Base-by-base conservation (phyloP, 2,329 filamentous ascomycete species). In the Sporothrix luriei region DNA sequence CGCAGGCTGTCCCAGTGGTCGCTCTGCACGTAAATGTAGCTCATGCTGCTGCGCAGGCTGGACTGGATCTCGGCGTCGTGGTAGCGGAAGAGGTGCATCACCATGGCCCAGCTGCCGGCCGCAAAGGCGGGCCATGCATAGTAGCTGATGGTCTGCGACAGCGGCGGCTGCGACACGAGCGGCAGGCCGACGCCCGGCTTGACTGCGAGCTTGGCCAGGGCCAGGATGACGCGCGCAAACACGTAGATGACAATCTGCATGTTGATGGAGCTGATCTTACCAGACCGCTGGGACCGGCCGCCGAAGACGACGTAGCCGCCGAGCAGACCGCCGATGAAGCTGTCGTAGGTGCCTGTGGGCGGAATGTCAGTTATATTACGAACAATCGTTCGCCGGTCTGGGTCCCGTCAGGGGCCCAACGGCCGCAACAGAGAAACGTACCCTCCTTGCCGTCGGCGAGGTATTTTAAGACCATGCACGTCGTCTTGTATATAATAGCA, bases 161-260 rank as follows among this genome's bases (percentile, higher is more conserved):
- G 73, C 72, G 79, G 74, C 78, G 86, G 82, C 71, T 76, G 78
- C 73, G 82, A 89, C 66, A 87, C 77, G 40, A 80, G 51, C 48
- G 85, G 81, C 70, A 89, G 76, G 68, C 85, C 84, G 70, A 77
- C 76, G 55, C 83, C 83, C 1, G 86, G 86, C 79, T 92, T 90
- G 73, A 98, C 88, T 69, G 91, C 88, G 70, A 98, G 82, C 76
- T 93, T 92, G 43, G 94, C 95, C 29, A 96, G 82, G 10, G 92
- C 92, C 46, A 99, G 87, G 71, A 91, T 85, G 19, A 97, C 95
- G 74, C 95, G 89, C 62, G 95, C 95, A 78, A 97, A 97, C 73
- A 99, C 91, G 83, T 99, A 99, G 76, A 98, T 92, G 79, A 97
- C 93, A 78, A 99, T 99, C 84, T 99, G 94, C 83, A 97, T 93